Evolutionary conservation across 129 eudicot species (phyloP).

Genomic region (Chrysanthemum lavandulifolium): DNA sequence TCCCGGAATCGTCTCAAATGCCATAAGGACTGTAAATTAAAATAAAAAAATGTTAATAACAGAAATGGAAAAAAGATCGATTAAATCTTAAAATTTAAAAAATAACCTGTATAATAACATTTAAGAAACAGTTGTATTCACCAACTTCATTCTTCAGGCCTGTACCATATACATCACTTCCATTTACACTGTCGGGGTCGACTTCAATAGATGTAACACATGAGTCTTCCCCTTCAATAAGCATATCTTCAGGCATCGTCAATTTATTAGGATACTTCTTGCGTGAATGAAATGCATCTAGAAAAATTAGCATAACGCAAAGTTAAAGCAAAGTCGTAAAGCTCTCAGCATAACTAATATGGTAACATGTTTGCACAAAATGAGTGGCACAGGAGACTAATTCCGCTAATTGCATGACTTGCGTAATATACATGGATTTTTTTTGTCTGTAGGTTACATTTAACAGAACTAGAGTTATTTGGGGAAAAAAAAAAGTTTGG

Average conservation of each 20-base stretch:
- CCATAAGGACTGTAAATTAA: slow-evolving; percentile 74
- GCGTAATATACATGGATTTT: neutral
- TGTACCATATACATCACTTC: slow-evolving; percentile 59
- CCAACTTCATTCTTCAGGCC: slow-evolving; percentile 93
- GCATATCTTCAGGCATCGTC: slow-evolving; percentile 28
- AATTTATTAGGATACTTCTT: slow-evolving; percentile 39
- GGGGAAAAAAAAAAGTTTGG: no score
- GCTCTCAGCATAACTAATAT: neutral
- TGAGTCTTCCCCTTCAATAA: slow-evolving; percentile 35
- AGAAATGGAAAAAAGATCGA: neutral
- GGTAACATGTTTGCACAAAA: neutral
- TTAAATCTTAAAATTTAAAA: neutral
- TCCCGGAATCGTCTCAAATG: slow-evolving; percentile 80
- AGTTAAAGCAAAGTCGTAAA: slow-evolving; percentile 5
- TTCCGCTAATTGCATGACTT: slow-evolving; percentile 1
- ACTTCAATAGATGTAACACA: slow-evolving; percentile 27
- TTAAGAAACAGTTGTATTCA: slow-evolving; percentile 96
- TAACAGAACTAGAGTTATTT: no score
- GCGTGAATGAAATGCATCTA: slow-evolving; percentile 65
- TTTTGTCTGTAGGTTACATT: no score
- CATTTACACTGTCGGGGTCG: slow-evolving; percentile 34
- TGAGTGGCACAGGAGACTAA: slow-evolving; percentile 13
- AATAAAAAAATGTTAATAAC: no score
- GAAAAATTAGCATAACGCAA: slow-evolving; percentile 9
- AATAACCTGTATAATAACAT: slow-evolving; percentile 94